phyloP scores from a whole-genome alignment of 2,329 filamentous ascomycete genomes.

The Colletotrichum spaethianum region DNA sequence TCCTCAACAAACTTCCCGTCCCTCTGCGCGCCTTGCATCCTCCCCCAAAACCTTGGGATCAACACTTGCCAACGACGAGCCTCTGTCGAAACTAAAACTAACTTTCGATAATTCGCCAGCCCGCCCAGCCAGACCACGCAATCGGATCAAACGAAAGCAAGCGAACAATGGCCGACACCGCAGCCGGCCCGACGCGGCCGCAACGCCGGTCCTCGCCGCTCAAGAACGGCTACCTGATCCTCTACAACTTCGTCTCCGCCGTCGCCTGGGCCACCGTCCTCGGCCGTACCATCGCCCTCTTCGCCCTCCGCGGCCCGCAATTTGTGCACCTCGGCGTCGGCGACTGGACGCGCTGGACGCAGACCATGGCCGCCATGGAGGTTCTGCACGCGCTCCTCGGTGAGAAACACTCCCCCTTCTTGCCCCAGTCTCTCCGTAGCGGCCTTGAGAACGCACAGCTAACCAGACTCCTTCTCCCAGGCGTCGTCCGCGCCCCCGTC shows the following conservation, averaged over 20 bases:
- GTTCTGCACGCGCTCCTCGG: constrained; percentile 85
- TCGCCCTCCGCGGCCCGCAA: constrained; percentile 67
- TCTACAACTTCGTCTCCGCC: constrained; percentile 87
- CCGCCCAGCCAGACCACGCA: not conserved
- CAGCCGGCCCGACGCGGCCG: constrained; percentile 39
- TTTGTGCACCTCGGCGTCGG: constrained; percentile 75
- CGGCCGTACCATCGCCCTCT: constrained; percentile 72
- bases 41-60: not conserved
- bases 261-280: constrained; percentile 85
- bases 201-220: constrained; percentile 55
- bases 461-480: constrained; percentile 57
- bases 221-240: constrained; percentile 80
- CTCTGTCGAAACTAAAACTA: not conserved
- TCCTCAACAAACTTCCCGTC: constrained; percentile 37
- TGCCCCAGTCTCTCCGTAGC: not conserved
- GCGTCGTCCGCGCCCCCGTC: constrained; percentile 87
- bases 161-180: constrained; percentile 40
- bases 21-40: not conserved
- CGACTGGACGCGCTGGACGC: constrained; percentile 81
- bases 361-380: constrained; percentile 88
- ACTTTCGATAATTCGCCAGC: not conserved
- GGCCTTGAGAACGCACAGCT: not conserved
- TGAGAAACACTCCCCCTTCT: constrained; percentile 54
- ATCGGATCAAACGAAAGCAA: not conserved
- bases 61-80: not conserved